Conservation (phyloP, 2,329 filamentous ascomycete genomes). For the Colletotrichum eleusines region DNA sequence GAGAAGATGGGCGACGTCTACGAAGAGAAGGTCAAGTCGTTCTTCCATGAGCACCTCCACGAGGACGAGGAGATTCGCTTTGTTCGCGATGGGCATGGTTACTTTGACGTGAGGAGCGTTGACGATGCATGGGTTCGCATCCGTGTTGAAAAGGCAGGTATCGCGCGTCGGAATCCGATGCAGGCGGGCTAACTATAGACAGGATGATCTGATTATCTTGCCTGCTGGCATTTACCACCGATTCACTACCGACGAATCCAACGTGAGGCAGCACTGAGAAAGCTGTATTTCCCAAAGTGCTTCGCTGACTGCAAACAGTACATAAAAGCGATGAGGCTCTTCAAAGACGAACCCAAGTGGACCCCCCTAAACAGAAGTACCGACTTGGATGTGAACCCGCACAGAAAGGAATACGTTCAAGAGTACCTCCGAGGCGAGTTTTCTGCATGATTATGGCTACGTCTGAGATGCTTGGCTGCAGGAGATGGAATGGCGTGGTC, state of each 20-base stretch:
- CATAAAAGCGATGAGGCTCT: conserved; percentile 94
- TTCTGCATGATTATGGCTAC: conserved; percentile 8
- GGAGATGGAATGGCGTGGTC: not conserved
- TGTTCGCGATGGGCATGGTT: conserved; percentile 88
- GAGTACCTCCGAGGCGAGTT: conserved; percentile 50
- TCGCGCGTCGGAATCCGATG: not conserved
- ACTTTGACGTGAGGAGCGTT: conserved; percentile 89
- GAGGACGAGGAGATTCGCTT: conserved; percentile 99
- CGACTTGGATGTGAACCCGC: conserved; percentile 83
- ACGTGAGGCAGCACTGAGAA: conserved; percentile 73
- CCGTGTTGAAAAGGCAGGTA: conserved; percentile 76
- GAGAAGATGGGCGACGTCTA: conserved; percentile 87
- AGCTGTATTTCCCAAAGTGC: not conserved
- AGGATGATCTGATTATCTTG: conserved; percentile 89
- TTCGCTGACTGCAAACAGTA: conserved; percentile 69
- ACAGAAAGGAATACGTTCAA: conserved; percentile 81
- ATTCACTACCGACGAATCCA: conserved; percentile 92
- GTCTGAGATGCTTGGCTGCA: not conserved
- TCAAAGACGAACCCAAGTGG: conserved; percentile 99
- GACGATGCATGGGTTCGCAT: conserved; percentile 93
- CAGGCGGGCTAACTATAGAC: not conserved
- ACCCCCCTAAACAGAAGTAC: conserved; percentile 86
- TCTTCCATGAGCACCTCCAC: conserved; percentile 96
- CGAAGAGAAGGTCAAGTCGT: conserved; percentile 92
- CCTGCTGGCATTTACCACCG: conserved; percentile 97